These are phyloP conservation scores for Catenaria anguillulae DNA, from an alignment of 371 early-diverging fungal genomes.

Conservation along the genomic window DNA sequence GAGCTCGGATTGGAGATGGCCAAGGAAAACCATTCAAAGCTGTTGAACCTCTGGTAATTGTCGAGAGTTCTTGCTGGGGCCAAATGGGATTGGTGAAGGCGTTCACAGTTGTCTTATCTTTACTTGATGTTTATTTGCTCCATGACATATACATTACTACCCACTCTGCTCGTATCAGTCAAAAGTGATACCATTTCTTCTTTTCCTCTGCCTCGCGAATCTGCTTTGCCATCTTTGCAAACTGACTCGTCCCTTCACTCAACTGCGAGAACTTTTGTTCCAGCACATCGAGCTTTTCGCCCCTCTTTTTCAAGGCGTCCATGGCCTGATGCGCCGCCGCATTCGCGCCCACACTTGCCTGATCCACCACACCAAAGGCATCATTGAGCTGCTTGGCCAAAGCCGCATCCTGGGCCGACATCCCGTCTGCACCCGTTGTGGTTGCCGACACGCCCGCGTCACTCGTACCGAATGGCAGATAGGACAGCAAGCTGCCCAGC, in stretches of 20 bases:
- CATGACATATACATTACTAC: too few relatives aligned
- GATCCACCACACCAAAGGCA: background rate
- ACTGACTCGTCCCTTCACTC: background rate
- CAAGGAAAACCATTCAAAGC: background rate
- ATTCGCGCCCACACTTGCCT: background rate
- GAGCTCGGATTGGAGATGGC: conserved; percentile 9
- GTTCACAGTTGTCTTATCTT: too few relatives aligned
- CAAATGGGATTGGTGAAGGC: too few relatives aligned
- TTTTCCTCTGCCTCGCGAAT: background rate
- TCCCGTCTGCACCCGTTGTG: background rate
- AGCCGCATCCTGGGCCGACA: background rate
- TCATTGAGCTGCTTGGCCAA: background rate
- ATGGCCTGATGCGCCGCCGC: background rate
- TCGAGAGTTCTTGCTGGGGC: too few relatives aligned
- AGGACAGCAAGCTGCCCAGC: background rate
- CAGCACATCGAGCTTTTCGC: background rate
- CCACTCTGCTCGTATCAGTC: too few relatives aligned
- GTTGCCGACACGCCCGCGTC: background rate
- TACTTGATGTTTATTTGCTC: too few relatives aligned
- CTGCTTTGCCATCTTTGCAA: background rate
- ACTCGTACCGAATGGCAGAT: background rate
- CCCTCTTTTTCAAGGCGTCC: background rate
- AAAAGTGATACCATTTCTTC: background rate
- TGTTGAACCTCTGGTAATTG: background rate
- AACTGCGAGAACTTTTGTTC: background rate